Base-by-base conservation (phyloP, 1,139 yeast species). In the Diutina neorugosa region DNA sequence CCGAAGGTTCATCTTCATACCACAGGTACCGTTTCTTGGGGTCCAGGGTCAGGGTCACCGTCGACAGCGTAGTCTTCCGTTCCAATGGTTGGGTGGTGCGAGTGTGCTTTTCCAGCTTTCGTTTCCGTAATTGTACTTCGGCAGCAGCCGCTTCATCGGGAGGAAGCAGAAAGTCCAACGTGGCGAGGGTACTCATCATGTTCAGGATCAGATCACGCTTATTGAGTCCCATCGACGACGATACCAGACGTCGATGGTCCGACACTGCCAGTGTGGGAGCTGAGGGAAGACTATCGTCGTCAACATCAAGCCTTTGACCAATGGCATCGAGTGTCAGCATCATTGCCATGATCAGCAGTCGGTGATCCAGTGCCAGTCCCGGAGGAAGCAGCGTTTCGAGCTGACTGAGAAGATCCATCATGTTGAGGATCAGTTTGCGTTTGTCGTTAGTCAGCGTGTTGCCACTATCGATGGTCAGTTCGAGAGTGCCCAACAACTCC, bases 401-500 rank as follows among this genome's bases (percentile, higher is more conserved):
- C 18, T 52, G 52, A 9, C 34, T 40, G 4, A 53, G 49, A 27
- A 53, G 27, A 2, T 43, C 19, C 48, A 50, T 52, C 27, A 54
- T 52, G 25, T 51, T 46, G 18, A 34, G 47, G 9, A 54, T 47
- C 40, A 53, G 53, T 23, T 51, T 43, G 4, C 41, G 44, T 8
- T 44, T 31, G 7, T 41, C 51, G 11, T 43, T 27, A 16, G 49
- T 18, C 4, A 42, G 21, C 11, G 21, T 21, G 5, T 19, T 27
- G 2, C 23, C 40, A 2, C 23, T 18, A n/a, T 37, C 46, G 11
- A 44, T 44, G 20, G 50, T 34, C 21, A 40, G 25, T 51, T 61
- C 65, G 41, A 63, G 53, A 7, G 54, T 55, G 4, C 60, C 58
- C 44, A 64, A 55, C 21, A 63, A 51, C 23, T 55, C 57, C 66